Base-by-base conservation (phyloP, 2,329 filamentous ascomycete genomes). In the Xylaria sp. region DNA sequence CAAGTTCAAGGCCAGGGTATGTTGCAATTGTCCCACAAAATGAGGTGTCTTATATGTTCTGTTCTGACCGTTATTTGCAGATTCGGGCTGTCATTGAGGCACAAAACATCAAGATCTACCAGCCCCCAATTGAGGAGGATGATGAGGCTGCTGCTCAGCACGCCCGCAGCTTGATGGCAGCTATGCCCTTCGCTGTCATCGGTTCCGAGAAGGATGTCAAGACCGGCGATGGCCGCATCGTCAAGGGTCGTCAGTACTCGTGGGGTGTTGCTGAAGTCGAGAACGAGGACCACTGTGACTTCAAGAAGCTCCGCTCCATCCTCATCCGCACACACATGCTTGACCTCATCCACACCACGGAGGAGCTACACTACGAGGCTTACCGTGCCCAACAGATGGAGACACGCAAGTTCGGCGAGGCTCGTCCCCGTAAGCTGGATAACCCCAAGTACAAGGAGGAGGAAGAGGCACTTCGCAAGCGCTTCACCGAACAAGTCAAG, bases 371-470 rank as follows among this genome's bases (percentile, higher is more conserved):
- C 84, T 99, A 99, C 82, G 94, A 99, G 79, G 93, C 91, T 63
- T 99, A 99, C 83, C 93, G 94, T 71, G 94, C 94, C 58, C 91
- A 96, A 78, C 95, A 99, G 80, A 99, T 99, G 94, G 94, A 99
- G 83, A 99, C 94, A 54, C 87, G 94, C 80, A 99, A 99, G 80
- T 97, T 99, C 70, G 94, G 94, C 78, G 95, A 99, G 81, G 93
- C 92, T 61, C 88, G 93, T 68, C 94, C 94, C 69, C 85, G 93
- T 78, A 99, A 99, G 86, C 83, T 99, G 71, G 94, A 99, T 81
- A 99, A 99, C 83, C 94, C 94, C 80, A 99, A 99, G 83, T 99
- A 97, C 86, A 99, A 99, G 86, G 94, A 99, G 77, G 94, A 99
- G 79, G 94, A 99, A 76, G 94, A 99, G 83, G 90, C 91, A 64